Evolutionary conservation across 805 yeast species (phyloP).

Genomic region (Sugiyamaella smithiae): DNA sequence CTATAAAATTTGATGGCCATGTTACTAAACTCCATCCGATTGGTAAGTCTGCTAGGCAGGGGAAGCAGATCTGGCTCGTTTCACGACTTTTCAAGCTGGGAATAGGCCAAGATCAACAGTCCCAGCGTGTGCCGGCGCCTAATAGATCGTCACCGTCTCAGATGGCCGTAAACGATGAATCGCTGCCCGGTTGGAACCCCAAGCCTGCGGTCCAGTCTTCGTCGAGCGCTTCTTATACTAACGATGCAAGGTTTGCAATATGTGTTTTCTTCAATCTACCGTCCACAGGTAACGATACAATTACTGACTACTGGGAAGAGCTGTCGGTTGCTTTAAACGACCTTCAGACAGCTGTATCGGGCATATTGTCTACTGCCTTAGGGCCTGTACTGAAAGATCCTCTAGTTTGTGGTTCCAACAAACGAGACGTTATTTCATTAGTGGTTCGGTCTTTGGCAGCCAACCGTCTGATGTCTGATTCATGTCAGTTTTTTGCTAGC

Average conservation of each 20-base stretch:
- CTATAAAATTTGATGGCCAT: conserved; percentile 20
- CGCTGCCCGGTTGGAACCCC: conserved; percentile 14
- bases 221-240: conserved; percentile 1
- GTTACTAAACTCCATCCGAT: conserved; percentile 27
- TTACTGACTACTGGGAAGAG: conserved; percentile 30
- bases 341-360: conserved; percentile 16
- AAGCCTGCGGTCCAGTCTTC: conserved; percentile 1
- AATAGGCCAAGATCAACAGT: background rate
- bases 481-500: conserved; percentile 21
- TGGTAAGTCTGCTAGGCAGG: background rate
- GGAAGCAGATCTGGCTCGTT: conserved; percentile 20
- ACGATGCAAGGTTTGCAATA: conserved; percentile 22
- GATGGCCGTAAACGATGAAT: background rate
- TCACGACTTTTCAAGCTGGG: conserved; percentile 26
- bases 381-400: conserved; percentile 1
- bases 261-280: conserved; percentile 21
- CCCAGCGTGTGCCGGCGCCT: background rate
- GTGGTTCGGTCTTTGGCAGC: background rate
- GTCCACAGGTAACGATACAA: conserved; percentile 12
- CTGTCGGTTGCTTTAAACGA: conserved; percentile 20
- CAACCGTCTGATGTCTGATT: conserved; percentile 19
- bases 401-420: conserved; percentile 1
- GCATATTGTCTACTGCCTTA: conserved; percentile 9
- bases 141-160: background rate
- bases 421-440: background rate